Base-by-base conservation (phyloP, 306 rosid species). In the Trichosanthes cucumerina region DNA sequence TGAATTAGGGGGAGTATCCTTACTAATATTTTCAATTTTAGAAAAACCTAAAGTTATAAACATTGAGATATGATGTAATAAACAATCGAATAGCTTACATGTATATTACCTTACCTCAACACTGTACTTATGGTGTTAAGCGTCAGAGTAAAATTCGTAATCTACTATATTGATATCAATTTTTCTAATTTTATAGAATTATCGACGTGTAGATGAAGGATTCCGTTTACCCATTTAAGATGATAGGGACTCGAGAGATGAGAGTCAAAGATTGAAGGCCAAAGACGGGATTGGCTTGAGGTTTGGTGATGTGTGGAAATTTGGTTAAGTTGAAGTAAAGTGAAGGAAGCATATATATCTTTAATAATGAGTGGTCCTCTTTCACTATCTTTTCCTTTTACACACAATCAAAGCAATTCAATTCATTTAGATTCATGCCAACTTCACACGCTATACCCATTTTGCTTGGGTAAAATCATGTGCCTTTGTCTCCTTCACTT, bases 291-390 rank as follows among this genome's bases (percentile, higher is more conserved):
- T 28, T 74, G 59, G 36, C 0, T 73, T 18, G 19, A n/a, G n/a
- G 78, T 26, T 65, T 65, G 73, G 49, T 65, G 77, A 43, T 26
- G 59, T 47, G 77, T 26, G 43, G 58, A 72, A 72, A 72, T 24
- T 72, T 47, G 58, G 43, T 47, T 72, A 47, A 72, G 60, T 50
- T 74, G 78, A 52, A 52, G 77, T 28, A 47, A 72, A 72, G 58
- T 46, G 76, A 70, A 70, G 58, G 62, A 74, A 50, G 62, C 43
- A 50, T n/a, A n/a, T n/a, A n/a, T n/a, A n/a, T 50, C 78, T 74
- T 74, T 74, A 50, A 50, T 74, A 74, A 74, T 74, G 14, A 72
- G 77, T 49, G 77, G 77, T 28, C 41, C 77, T 65, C 34, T 70
- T 5, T 46, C 19, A 6, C 57, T 46, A 2, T 24, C 9, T 28